These are phyloP conservation scores for Linnemannia hyalina DNA, from an alignment of 192 early-diverging fungal genomes.

Conservation along the genomic window DNA sequence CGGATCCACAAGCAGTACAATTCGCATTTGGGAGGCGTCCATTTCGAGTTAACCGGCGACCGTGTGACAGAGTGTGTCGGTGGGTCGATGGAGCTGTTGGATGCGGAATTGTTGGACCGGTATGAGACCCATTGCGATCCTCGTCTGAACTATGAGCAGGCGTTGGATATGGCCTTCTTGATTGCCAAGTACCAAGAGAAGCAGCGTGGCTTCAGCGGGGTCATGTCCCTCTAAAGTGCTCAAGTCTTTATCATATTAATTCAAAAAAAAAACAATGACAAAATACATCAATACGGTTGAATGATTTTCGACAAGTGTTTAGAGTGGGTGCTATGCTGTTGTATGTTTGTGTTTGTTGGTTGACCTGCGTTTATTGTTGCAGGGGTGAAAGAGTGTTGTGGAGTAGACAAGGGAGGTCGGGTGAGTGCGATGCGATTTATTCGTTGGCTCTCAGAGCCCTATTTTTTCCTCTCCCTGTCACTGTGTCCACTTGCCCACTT, in stretches of 20 bases:
- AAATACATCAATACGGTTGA: neutral
- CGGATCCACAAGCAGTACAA: constrained; percentile 78
- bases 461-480: no score
- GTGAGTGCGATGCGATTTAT: neutral
- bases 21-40: constrained; percentile 87
- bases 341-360: neutral
- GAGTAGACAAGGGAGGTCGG: neutral
- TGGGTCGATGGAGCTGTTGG: constrained; percentile 91
- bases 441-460: neutral
- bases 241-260: neutral
- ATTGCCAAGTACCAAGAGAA: constrained; percentile 89
- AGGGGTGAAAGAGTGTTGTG: neutral
- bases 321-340: neutral
- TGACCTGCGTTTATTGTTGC: neutral
- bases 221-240: constrained; percentile 14
- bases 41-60: constrained; percentile 96
- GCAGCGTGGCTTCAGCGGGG: constrained; percentile 54
- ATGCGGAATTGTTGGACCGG: constrained; percentile 85
- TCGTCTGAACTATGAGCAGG: constrained; percentile 96
- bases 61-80: constrained; percentile 94
- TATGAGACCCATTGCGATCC: constrained; percentile 98
- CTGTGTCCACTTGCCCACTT: no score
- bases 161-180: constrained; percentile 93
- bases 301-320: neutral
- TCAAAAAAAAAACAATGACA: neutral